These are phyloP conservation scores for Exsudoporus floridanus DNA, from an alignment of 1,284 basidiomycete species.

Conservation along the genomic window DNA sequence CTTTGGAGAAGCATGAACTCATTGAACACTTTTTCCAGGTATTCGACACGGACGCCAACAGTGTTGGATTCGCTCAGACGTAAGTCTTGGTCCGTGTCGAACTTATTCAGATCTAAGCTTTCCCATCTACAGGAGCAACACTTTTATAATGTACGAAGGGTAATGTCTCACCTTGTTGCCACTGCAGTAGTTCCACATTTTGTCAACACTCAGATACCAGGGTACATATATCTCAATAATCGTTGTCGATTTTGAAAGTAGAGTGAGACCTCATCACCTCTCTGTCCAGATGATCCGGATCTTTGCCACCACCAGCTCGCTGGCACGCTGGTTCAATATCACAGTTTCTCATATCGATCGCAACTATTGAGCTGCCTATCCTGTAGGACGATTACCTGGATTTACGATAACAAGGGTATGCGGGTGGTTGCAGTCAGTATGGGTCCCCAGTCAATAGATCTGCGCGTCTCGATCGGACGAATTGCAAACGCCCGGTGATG, in stretches of 20 bases:
- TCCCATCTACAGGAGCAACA: slow-evolving; percentile 15
- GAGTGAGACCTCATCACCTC: too few species aligned
- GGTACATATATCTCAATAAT: not conserved
- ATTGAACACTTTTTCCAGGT: slow-evolving; percentile 13
- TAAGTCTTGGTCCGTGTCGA: slow-evolving; percentile 8
- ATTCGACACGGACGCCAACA: slow-evolving; percentile 22
- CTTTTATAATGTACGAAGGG: slow-evolving; percentile 1
- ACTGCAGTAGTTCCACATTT: not conserved
- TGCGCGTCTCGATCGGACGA: too few species aligned
- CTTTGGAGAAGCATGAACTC: not conserved
- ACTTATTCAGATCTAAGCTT: not conserved
- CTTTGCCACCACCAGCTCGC: too few species aligned
- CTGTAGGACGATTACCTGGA: too few species aligned
- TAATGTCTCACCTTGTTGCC: not conserved
- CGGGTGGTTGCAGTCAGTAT: too few species aligned
- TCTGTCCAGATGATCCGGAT: too few species aligned
- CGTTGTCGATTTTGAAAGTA: not conserved
- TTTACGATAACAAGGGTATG: too few species aligned
- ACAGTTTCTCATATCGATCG: too few species aligned
- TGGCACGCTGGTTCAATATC: too few species aligned
- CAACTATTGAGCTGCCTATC: too few species aligned
- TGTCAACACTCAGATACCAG: not conserved
- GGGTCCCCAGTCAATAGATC: too few species aligned
- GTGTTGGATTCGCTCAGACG: slow-evolving; percentile 31
- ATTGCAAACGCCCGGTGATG: too few species aligned